Evolutionary conservation across 2,329 filamentous ascomycete genomes (phyloP).

Genomic region (Ceratocystis albifundus): DNA sequence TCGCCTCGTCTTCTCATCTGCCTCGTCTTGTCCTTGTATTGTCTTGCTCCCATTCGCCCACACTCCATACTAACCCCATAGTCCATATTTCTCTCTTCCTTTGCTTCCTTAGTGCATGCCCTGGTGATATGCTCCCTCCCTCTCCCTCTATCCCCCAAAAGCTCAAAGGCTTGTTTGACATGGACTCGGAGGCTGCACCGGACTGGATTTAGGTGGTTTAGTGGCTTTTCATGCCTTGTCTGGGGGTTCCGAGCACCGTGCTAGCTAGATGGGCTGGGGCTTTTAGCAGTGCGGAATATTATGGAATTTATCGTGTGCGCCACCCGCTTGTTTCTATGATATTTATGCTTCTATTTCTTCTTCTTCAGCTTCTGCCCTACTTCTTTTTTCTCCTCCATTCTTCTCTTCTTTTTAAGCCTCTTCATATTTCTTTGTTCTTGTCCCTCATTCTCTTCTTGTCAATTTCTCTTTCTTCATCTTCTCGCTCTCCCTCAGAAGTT

Average conservation of each 20-base stretch:
- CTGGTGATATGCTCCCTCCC: not conserved
- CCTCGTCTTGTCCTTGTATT: constrained; percentile 1
- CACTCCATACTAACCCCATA: constrained; percentile 8
- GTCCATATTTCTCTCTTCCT: not conserved
- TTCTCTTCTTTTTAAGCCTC: not conserved
- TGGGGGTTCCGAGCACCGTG: not conserved
- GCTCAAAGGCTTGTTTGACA: not conserved
- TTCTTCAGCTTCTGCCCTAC: not conserved
- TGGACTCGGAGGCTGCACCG: not conserved
- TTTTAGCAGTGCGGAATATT: constrained; percentile 1
- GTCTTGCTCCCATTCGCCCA: constrained; percentile 8
- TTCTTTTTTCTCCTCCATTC: not conserved
- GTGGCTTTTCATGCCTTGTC: constrained; percentile 8
- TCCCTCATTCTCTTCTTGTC: not conserved
- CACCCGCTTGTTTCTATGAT: constrained; percentile 11
- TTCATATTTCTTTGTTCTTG: constrained; percentile 5
- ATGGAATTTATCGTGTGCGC: constrained; percentile 7
- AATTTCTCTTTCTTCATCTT: not conserved
- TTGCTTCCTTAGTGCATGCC: constrained; percentile 10
- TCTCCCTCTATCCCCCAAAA: not conserved
- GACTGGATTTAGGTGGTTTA: constrained; percentile 10
- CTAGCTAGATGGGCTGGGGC: not conserved
- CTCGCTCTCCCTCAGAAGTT: not conserved
- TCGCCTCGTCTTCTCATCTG: not conserved
- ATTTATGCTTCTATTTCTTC: constrained; percentile 6